phyloP scores from a whole-genome alignment of 805 yeast genomes.

The Kregervanrija pseudodelftensis region DNA sequence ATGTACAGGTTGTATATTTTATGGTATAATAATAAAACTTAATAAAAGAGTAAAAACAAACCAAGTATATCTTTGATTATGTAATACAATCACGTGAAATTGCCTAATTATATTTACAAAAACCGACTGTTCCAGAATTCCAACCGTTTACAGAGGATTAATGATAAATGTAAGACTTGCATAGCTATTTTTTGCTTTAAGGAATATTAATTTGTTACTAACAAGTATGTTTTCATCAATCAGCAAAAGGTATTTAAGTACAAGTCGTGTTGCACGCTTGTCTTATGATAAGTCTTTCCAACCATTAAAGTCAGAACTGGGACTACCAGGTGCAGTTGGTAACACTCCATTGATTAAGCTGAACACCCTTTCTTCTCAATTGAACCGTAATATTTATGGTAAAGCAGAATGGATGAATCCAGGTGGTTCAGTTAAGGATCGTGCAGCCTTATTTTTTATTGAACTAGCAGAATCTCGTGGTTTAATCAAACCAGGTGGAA shows the following conservation, averaged over 20 bases:
- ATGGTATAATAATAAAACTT: too few species aligned
- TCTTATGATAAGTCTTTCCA: conserved; percentile 39
- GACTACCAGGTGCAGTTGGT: conserved; percentile 83
- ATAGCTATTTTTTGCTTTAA: conserved; percentile 3
- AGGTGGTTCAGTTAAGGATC: conserved; percentile 87
- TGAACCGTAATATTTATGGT: conserved; percentile 73
- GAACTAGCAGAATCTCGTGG: conserved; percentile 73
- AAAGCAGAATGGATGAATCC: conserved; percentile 93
- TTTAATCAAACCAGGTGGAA: conserved; percentile 66
- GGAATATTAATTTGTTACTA: neutral
- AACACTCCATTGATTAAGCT: conserved; percentile 78
- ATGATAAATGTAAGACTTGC: too few species aligned
- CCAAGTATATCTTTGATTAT: too few species aligned
- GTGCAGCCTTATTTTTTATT: conserved; percentile 76
- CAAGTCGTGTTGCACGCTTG: conserved; percentile 5
- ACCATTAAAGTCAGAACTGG: conserved; percentile 60
- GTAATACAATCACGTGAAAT: conserved; percentile 12
- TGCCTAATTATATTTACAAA: conserved; percentile 1
- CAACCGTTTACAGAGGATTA: too few species aligned
- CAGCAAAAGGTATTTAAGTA: conserved; percentile 12
- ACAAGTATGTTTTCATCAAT: conserved; percentile 1
- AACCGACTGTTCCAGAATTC: neutral
- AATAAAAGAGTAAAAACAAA: too few species aligned
- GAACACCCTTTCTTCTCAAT: conserved; percentile 44
- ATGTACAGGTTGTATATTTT: too few species aligned